These are phyloP conservation scores for Domatiomyces globalis DNA, from an alignment of 2,329 filamentous ascomycete genomes.

Conservation along the genomic window DNA sequence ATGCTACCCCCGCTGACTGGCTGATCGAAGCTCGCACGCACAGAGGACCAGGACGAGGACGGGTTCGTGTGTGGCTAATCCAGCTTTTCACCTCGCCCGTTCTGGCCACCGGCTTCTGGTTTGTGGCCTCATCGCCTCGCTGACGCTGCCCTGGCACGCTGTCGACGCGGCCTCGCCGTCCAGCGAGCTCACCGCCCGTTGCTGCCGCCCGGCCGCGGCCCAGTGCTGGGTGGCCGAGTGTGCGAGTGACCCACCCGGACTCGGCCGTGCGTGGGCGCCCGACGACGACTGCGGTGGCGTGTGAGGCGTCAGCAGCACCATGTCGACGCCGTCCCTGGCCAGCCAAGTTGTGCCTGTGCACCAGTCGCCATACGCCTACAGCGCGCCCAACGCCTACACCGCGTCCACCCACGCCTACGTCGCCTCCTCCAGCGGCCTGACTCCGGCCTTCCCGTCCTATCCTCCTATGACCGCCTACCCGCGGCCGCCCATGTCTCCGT, in stretches of 20 bases:
- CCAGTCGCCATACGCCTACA: constrained; percentile 50
- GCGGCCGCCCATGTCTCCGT: constrained; percentile 13
- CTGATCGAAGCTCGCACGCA: neutral
- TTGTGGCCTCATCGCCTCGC: neutral
- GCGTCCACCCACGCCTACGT: constrained; percentile 36
- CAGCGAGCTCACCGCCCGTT: too few relatives aligned
- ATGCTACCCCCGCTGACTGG: neutral
- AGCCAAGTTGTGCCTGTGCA: constrained; percentile 58
- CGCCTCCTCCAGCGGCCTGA: constrained; percentile 29
- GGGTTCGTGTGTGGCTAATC: neutral
- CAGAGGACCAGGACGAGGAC: neutral
- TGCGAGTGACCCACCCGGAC: too few relatives aligned
- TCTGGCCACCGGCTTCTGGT: neutral
- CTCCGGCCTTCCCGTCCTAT: constrained; percentile 30
- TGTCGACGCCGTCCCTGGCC: constrained; percentile 72
- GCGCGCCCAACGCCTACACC: constrained; percentile 43
- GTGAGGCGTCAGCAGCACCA: constrained; percentile 24
- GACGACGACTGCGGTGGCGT: neutral
- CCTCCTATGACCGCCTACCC: constrained; percentile 23
- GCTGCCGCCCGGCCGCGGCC: too few relatives aligned
- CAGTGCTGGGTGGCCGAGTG: too few relatives aligned
- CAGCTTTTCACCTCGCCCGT: neutral
- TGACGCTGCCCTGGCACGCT: neutral
- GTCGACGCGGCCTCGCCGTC: neutral
- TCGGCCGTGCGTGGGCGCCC: too few relatives aligned